Conservation (phyloP, 176 grass and related monocot species). For the Rhynchospora pubera region DNA sequence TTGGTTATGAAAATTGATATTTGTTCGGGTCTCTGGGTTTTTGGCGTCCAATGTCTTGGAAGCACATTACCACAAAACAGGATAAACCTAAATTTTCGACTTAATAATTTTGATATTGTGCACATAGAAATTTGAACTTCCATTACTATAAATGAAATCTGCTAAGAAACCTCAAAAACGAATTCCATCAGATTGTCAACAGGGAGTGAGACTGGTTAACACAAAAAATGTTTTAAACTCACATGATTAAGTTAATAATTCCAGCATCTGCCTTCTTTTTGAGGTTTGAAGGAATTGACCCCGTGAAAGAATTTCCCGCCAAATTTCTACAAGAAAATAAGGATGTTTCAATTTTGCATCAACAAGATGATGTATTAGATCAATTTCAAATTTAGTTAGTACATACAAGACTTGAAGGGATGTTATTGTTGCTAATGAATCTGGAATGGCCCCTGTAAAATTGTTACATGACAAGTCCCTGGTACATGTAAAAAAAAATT, state of each 20-base stretch:
- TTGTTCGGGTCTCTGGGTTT: neutral
- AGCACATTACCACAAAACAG: no score
- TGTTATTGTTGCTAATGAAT: conserved; percentile 10
- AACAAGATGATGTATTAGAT: neutral
- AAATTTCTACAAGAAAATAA: conserved; percentile 25
- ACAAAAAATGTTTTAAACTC: neutral
- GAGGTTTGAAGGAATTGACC: conserved; percentile 24
- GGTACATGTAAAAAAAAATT: neutral
- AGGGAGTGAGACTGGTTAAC: neutral
- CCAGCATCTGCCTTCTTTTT: conserved; percentile 11
- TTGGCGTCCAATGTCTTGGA: no score
- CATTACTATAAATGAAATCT: neutral
- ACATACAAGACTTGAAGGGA: conserved; percentile 34
- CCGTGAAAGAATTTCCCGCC: conserved; percentile 24
- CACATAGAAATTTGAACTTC: neutral
- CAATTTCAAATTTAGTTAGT: neutral
- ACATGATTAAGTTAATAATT: conserved; percentile 27
- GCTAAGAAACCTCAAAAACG: neutral
- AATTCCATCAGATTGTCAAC: neutral
- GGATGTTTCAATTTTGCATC: neutral
- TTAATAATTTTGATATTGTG: no score
- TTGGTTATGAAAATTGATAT: neutral
- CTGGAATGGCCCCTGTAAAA: conserved; percentile 32
- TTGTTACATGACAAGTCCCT: conserved; percentile 44
- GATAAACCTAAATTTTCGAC: no score